phyloP scores from a whole-genome alignment of 2,329 filamentous ascomycete genomes.

The Didymosphaeria variabile region DNA sequence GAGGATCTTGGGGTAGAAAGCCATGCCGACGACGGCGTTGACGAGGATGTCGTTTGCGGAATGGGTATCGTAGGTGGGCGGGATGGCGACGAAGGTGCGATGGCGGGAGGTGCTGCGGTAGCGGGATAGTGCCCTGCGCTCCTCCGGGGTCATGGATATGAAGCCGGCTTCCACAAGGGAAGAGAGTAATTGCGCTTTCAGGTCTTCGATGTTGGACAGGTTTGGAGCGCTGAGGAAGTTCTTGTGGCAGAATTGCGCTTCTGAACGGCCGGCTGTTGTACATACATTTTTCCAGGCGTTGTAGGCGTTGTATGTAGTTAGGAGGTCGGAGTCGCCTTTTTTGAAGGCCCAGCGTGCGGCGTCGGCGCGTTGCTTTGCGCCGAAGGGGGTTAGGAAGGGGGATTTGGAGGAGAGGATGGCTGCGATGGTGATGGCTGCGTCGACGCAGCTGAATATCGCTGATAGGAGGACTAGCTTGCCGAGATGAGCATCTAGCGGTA shows the following conservation, averaged over 20 bases:
- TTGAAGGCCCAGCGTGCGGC: constrained; percentile 80
- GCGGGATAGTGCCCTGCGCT: constrained; percentile 73
- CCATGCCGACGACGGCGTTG: constrained; percentile 86
- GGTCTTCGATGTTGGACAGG: constrained; percentile 89
- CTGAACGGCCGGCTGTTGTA: constrained; percentile 72
- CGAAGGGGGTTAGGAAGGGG: constrained; percentile 87
- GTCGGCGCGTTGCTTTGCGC: constrained; percentile 83
- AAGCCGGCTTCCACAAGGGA: constrained; percentile 88
- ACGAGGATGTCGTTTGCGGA: constrained; percentile 82
- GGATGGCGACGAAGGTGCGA: constrained; percentile 84
- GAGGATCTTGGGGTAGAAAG: constrained; percentile 94
- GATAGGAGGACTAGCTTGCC: constrained; percentile 92
- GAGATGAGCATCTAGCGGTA: constrained; percentile 92
- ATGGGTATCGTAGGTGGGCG: constrained; percentile 76
- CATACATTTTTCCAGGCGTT: constrained; percentile 86
- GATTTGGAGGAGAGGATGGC: constrained; percentile 95
- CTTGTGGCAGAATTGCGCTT: constrained; percentile 91
- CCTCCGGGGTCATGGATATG: constrained; percentile 75
- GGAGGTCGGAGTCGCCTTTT: constrained; percentile 85
- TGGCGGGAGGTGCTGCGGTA: constrained; percentile 72
- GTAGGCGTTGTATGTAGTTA: constrained; percentile 96
- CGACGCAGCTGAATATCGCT: constrained; percentile 86
- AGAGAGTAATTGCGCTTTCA: constrained; percentile 89
- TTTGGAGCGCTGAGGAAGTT: constrained; percentile 93
- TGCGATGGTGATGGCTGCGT: constrained; percentile 89